Percentiles rank a stretch among this genome's conserved stretches.
These are phyloP conservation scores for Beauveria scarabaeidicola DNA, from an alignment of 2,329 filamentous ascomycete genomes.

Conservation along the genomic window DNA sequence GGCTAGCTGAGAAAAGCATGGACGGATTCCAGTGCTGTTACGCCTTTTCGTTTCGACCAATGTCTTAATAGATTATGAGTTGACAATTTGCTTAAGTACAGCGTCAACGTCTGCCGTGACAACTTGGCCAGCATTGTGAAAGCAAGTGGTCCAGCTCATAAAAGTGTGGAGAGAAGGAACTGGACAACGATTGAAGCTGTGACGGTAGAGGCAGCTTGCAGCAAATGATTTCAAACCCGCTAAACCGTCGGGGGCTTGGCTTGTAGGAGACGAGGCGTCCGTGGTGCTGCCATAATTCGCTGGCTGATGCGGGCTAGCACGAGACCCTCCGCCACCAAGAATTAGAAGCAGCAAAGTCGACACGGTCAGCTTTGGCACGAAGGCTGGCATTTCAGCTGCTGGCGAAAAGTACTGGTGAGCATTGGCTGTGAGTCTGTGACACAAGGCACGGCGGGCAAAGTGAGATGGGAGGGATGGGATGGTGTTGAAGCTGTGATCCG, in stretches of 20 bases:
- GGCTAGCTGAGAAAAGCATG: background rate
- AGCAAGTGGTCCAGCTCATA: background rate
- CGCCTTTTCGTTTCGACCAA: background rate
- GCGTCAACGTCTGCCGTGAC: background rate
- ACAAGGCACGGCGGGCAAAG: background rate
- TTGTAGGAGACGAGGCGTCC: conserved; percentile 4
- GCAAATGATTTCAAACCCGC: background rate
- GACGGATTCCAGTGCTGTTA: background rate
- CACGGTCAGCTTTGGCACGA: background rate
- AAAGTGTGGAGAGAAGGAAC: background rate
- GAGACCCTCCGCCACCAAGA: conserved; percentile 6
- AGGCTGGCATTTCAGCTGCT: background rate
- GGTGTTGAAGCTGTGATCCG: background rate
- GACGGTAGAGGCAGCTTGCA: background rate
- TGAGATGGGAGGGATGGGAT: background rate
- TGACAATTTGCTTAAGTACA: background rate
- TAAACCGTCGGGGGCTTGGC: background rate
- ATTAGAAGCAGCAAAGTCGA: background rate
- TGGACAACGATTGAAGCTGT: background rate
- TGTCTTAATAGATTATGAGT: background rate
- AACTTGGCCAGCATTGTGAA: background rate
- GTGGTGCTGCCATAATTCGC: conserved; percentile 1
- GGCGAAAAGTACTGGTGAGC: background rate
- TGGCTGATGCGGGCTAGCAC: background rate
- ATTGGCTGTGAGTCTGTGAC: background rate